phyloP scores from a whole-genome alignment of 2,329 filamentous ascomycete genomes.

The Fusarium penzigii region DNA sequence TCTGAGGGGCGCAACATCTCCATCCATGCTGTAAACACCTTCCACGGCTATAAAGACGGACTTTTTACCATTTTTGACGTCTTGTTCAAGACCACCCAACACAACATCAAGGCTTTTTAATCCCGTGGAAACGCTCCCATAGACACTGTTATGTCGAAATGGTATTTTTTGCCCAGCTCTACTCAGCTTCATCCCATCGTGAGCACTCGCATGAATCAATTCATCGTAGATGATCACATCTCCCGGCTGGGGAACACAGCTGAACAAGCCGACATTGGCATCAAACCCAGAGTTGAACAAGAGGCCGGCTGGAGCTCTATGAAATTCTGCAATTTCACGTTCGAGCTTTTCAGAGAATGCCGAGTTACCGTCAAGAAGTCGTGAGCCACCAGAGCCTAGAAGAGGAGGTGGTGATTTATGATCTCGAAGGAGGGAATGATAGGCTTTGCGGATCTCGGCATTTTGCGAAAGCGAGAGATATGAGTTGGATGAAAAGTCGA shows the following conservation, averaged over 20 bases:
- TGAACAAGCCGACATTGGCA: conserved; percentile 65
- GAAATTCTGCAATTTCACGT: conserved; percentile 47
- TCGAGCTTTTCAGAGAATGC: conserved; percentile 47
- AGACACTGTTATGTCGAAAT: conserved; percentile 60
- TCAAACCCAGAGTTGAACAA: conserved; percentile 65
- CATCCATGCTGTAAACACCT: conserved; percentile 81
- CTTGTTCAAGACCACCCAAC: conserved; percentile 32
- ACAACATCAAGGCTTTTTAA: conserved; percentile 29
- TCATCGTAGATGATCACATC: conserved; percentile 73
- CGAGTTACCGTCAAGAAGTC: conserved; percentile 55
- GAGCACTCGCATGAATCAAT: conserved; percentile 74
- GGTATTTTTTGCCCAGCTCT: conserved; percentile 49
- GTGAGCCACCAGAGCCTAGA: conserved; percentile 54
- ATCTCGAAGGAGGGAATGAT: conserved; percentile 46
- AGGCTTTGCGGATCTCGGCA: conserved; percentile 59
- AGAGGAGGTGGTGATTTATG: conserved; percentile 21
- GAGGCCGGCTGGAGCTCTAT: conserved; percentile 46
- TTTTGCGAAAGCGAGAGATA: conserved; percentile 73
- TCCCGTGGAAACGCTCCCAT: not conserved
- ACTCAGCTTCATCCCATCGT: conserved; percentile 73
- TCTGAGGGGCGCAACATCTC: conserved; percentile 66
- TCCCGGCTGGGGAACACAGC: conserved; percentile 58
- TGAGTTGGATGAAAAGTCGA: conserved; percentile 77
- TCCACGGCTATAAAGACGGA: conserved; percentile 72
- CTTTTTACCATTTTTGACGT: conserved; percentile 37